Percentiles rank a stretch among this genome's conserved stretches.
Conservation (phyloP, 805 yeast species). For the Kodamaea jinghongensis region DNA sequence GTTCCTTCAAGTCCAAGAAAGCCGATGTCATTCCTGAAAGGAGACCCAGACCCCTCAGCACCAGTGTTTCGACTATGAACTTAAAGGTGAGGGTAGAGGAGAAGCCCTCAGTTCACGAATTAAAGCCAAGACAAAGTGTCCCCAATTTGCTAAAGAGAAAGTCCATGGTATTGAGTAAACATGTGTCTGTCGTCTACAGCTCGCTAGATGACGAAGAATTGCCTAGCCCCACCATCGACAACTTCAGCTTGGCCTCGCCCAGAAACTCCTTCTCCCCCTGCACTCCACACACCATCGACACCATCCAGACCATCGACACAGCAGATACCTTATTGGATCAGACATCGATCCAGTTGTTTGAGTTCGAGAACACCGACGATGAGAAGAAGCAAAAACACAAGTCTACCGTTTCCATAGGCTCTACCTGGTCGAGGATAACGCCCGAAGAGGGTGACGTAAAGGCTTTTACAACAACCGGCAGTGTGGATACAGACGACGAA, state of each 20-base stretch:
- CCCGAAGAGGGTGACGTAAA: constrained; percentile 1
- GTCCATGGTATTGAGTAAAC: not conserved
- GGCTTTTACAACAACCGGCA: not conserved
- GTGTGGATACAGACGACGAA: constrained; percentile 4
- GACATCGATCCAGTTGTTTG: constrained; percentile 16
- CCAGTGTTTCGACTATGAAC: constrained; percentile 13
- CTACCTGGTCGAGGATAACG: constrained; percentile 1
- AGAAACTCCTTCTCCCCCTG: not conserved
- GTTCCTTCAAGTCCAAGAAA: constrained; percentile 5
- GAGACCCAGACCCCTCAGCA: constrained; percentile 15
- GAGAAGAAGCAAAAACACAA: constrained; percentile 3
- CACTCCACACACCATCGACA: constrained; percentile 11
- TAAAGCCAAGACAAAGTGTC: constrained; percentile 22
- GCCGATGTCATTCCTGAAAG: not conserved
- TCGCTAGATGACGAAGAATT: not conserved
- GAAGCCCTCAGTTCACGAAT: constrained; percentile 8
- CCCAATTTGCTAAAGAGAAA: constrained; percentile 17
- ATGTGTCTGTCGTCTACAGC: constrained; percentile 2
- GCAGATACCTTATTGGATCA: constrained; percentile 19
- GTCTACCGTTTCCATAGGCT: constrained; percentile 2
- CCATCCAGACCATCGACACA: constrained; percentile 16
- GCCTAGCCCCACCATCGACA: constrained; percentile 10
- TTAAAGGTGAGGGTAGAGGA: constrained; percentile 2
- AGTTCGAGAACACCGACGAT: constrained; percentile 14
- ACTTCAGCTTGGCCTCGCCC: constrained; percentile 7